Base-by-base conservation (phyloP, 2,329 filamentous ascomycete genomes). In the Gliomastix tumulicola region DNA sequence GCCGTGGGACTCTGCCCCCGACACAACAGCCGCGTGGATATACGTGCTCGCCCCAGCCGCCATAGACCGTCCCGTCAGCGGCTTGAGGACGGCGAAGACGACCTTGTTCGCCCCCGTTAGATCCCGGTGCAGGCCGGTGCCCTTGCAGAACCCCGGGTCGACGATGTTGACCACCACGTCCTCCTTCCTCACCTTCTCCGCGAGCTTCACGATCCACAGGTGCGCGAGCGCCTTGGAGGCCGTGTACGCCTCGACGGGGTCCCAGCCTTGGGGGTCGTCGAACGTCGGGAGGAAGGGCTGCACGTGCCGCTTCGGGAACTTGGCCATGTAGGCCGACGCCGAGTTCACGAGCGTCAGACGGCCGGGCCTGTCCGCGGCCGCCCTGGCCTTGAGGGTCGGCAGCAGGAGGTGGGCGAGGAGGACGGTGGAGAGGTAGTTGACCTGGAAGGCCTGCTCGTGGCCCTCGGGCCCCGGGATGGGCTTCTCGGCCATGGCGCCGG, bases 1-100 rank as follows among this genome's bases (percentile, higher is more conserved):
- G 0, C 69, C 70, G 44, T 76, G 71, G 0, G 65, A 66, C 45
- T 74, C 68, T 30, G 57, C 59, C 0, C 70, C 71, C 36, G 72
- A 62, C 0, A 56, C 52, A 1, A 66, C 53, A 0, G 50, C 53
- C 1, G 69, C 69, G 46, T 76, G 65, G 2, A 74, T 39, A 44
- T 67, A 72, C 0, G 59, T 65, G 30, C 60, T 64, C 2, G 67
- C 68, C n/a, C n/a, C n/a, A n/a, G n/a, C n/a, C n/a, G n/a, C n/a
- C n/a, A 57, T 21, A 5, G 44, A 54, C 18, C 63, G 51, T 0
- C 47, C 63, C 2, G 48, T 42, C 5, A 59, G 2, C 2, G 39
- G 32, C 12, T 44, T 32, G 13, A n/a, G 35, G 13, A 27, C 21
- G 28, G 13, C 42, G 8, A 34, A 18, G 9, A 17, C 16, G 6